phyloP scores from a whole-genome alignment of 352 stramenopile genomes.

The Halophytophthora polymorphica region DNA sequence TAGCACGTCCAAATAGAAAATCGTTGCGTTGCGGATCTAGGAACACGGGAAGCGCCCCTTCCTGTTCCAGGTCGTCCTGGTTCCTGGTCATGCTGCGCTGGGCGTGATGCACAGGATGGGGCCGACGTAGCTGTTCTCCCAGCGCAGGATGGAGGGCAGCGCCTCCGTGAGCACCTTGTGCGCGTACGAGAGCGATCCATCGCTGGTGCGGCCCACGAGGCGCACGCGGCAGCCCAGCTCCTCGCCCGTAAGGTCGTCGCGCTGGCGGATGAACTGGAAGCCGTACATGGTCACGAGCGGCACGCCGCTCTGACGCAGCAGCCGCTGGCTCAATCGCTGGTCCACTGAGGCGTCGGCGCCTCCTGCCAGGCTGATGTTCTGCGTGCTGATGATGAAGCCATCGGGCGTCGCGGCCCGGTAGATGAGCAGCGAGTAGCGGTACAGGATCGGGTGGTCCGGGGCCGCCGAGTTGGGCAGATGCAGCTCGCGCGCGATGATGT shows the following conservation, averaged over 20 bases:
- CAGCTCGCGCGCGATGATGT: constrained; percentile 25
- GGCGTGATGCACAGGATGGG: constrained; percentile 28
- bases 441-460: constrained; percentile 25
- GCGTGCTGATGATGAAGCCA: constrained; percentile 28
- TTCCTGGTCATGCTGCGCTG: background rate
- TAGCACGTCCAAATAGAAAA: too few species aligned
- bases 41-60: too few species aligned
- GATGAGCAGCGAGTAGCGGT: constrained; percentile 29
- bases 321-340: constrained; percentile 22
- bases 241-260: constrained; percentile 6
- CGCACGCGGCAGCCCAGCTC: constrained; percentile 24
- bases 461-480: constrained; percentile 26
- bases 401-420: constrained; percentile 13
- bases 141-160: constrained; percentile 36
- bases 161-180: constrained; percentile 36
- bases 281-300: constrained; percentile 35
- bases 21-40: too few species aligned
- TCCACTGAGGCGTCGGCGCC: constrained; percentile 1
- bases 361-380: constrained; percentile 28
- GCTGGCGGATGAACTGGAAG: constrained; percentile 27
- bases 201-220: constrained; percentile 27
- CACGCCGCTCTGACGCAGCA: constrained; percentile 16
- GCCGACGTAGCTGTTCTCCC: constrained; percentile 34
- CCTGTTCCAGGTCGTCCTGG: too few species aligned
- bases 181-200: constrained; percentile 27